Percentiles rank a stretch among this genome's conserved stretches.
Evolutionary conservation across 2,329 filamentous ascomycete genomes (phyloP).

Genomic region (Xylariaceae sp.): DNA sequence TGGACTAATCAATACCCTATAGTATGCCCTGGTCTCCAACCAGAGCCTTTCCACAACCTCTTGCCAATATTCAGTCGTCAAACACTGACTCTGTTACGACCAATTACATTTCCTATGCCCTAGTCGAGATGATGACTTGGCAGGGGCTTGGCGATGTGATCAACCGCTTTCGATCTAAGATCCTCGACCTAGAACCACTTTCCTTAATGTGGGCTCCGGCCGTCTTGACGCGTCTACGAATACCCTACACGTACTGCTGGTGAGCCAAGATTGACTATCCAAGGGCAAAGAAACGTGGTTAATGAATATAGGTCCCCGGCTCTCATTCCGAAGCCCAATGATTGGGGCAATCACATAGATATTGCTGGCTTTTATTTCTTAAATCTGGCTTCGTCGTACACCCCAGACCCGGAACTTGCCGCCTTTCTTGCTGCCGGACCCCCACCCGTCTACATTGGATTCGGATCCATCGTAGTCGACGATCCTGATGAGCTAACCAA

Average conservation of each 20-base stretch:
- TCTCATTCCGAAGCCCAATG: conserved; percentile 47
- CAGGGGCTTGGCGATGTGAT: conserved; percentile 87
- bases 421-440: conserved; percentile 42
- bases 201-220: conserved; percentile 79
- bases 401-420: conserved; percentile 31
- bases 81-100: conserved; percentile 62
- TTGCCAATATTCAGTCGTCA: conserved; percentile 66
- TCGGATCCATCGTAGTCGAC: conserved; percentile 51
- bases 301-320: conserved; percentile 30
- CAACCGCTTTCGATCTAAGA: conserved; percentile 74
- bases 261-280: conserved; percentile 26
- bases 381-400: conserved; percentile 35
- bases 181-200: conserved; percentile 64
- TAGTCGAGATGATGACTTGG: conserved; percentile 91
- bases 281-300: neutral
- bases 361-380: conserved; percentile 51
- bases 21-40: conserved; percentile 85
- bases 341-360: conserved; percentile 50
- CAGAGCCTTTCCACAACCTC: conserved; percentile 75
- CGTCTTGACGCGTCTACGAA: conserved; percentile 65
- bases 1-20: conserved; percentile 11
- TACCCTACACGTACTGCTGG: conserved; percentile 93
- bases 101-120: conserved; percentile 76
- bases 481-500: conserved; percentile 40
- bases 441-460: conserved; percentile 50